Base-by-base conservation (phyloP, 2,329 filamentous ascomycete species). In the Colletotrichum aenigma region DNA sequence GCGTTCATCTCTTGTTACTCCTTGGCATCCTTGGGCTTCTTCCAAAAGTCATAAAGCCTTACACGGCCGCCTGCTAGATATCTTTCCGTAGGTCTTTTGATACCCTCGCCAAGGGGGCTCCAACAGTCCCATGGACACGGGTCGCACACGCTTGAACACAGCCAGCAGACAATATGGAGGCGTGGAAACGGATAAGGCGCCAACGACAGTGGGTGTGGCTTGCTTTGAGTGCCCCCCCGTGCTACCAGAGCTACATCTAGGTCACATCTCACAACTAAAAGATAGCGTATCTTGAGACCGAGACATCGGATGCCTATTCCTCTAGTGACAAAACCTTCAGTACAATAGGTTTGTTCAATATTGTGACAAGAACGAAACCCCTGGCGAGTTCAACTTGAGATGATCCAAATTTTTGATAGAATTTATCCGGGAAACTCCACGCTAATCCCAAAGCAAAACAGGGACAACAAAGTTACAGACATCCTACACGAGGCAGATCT, bases 1-100 rank as follows among this genome's bases (percentile, higher is more conserved):
- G 62, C 64, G 21, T 28, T 58, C 64, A 72, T 68, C 70, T 68
- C 64, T 72, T 72, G 36, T 67, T 55, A 16, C 36, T 15, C 34
- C 64, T 72, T 62, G 64, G 55, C 36, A 24, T 38, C 36, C 64
- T 15, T 61, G 34, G 28, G 8, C 36, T 28, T 68, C 36, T 38
- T 55, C 70, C 36, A 18, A 28, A 68, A 21, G 64, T 28, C 34
- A 48, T 52, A 61, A 61, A 61, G 8, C 36, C 65, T 16, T 10
- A 28, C 21, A 18, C 18, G 28, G 34, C 64, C 55, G n/a, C 55
- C 24, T 15, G 24, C 10, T 13, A 30, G 24, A 58, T 28, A 6
- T 58, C 21, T 21, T 52, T 52, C 10, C n/a, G 10, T 52, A 52
- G 10, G 3, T 7, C 10, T 21, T 52, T 52, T 7, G 6, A 52